Evolutionary conservation across 345 rosid genomes (phyloP).

Genomic region (Nasturtium officinale): DNA sequence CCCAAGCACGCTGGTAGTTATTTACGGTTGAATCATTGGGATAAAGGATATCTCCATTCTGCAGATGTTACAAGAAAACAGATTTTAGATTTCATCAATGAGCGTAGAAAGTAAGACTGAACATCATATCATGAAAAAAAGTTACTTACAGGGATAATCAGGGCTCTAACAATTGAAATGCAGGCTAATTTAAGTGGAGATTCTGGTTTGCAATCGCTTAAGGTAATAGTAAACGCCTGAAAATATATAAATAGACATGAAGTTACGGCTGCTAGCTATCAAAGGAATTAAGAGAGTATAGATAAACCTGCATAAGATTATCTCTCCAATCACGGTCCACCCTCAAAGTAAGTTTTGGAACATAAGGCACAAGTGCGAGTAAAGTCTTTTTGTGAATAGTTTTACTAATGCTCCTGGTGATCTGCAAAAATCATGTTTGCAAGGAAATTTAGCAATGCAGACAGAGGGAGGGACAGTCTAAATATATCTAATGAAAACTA

Average conservation of each 20-base stretch:
- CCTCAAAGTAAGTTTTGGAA: conserved; percentile 64
- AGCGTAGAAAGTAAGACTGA: background rate
- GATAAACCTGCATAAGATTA: conserved; percentile 72
- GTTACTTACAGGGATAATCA: conserved; percentile 78
- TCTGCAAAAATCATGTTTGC: conserved; percentile 47
- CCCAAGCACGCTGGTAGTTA: conserved; percentile 65
- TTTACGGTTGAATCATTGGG: conserved; percentile 52
- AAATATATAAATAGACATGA: conserved; percentile 12
- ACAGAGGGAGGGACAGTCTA: background rate
- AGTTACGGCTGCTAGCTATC: background rate
- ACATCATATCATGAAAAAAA: conserved; percentile 1
- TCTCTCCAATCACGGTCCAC: conserved; percentile 56
- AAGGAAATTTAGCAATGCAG: conserved; percentile 5
- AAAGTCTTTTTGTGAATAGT: conserved; percentile 52
- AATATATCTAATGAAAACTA: too few relatives aligned
- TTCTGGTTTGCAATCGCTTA: conserved; percentile 62
- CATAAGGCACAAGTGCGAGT: conserved; percentile 56
- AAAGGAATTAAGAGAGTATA: conserved; percentile 8
- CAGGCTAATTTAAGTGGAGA: conserved; percentile 69
- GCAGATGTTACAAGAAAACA: conserved; percentile 31
- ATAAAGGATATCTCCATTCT: conserved; percentile 51
- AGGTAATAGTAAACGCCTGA: conserved; percentile 83
- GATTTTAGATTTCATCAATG: background rate
- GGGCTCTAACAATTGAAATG: conserved; percentile 59
- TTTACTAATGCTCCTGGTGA: conserved; percentile 50